Evolutionary conservation across 352 stramenopile species (phyloP).

Genomic region (Pelagophyceae sp.): DNA sequence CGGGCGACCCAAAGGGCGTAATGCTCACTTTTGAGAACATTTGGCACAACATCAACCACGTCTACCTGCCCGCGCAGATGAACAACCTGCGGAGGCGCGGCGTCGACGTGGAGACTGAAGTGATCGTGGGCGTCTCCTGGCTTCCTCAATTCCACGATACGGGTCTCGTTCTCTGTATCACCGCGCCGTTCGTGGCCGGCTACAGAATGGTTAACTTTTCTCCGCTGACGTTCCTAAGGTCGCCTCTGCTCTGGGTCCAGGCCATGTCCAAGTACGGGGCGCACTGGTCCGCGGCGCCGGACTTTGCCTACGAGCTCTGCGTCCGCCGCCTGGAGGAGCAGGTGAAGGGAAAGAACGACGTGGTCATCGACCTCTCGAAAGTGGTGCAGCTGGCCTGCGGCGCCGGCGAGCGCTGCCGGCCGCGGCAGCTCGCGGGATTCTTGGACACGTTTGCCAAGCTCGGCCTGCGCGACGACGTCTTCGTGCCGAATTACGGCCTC

Average conservation of each 20-base stretch:
- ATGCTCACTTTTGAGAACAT: conserved; percentile 83
- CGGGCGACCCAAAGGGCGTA: conserved; percentile 81
- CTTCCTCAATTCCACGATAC: conserved; percentile 93
- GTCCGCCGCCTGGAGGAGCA: conserved; percentile 45
- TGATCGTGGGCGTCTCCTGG: conserved; percentile 81
- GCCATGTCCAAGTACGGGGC: conserved; percentile 49
- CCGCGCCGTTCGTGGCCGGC: conserved; percentile 4
- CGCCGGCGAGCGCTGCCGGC: conserved; percentile 7
- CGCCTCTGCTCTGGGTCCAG: conserved; percentile 88
- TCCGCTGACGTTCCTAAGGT: conserved; percentile 87
- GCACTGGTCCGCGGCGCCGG: conserved; percentile 50
- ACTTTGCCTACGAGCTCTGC: conserved; percentile 83
- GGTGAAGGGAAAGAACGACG: neutral
- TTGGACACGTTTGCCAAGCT: conserved; percentile 16
- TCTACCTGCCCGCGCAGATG: conserved; percentile 32
- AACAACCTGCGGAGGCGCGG: neutral
- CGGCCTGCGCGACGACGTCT: conserved; percentile 55
- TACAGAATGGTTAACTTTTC: conserved; percentile 64
- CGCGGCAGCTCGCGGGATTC: neutral
- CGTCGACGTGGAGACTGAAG: conserved; percentile 58
- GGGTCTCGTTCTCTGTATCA: conserved; percentile 53
- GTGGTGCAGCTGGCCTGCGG: conserved; percentile 4
- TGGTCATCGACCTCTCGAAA: conserved; percentile 1
- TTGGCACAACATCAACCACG: conserved; percentile 74
- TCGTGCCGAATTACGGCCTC: conserved; percentile 82